Conservation (phyloP, 2,329 filamentous ascomycete genomes). For the Fonsecaea erecta region DNA sequence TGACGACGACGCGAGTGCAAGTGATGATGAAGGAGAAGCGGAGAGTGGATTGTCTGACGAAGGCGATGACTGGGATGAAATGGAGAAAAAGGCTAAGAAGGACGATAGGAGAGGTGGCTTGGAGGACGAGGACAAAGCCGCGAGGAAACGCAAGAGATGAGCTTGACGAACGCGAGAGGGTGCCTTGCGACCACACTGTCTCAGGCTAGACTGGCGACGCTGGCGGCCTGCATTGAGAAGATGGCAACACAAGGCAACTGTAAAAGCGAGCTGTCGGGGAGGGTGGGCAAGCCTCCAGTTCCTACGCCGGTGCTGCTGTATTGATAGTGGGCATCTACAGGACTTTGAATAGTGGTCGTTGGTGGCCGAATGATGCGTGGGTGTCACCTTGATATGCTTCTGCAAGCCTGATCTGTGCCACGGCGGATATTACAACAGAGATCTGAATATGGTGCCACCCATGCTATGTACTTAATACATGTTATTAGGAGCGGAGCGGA, state of each 20-base stretch:
- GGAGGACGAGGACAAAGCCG: conserved; percentile 46
- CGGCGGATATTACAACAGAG: not conserved
- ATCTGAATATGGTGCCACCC: too few species aligned
- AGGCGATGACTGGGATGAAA: conserved; percentile 41
- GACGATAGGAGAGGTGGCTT: conserved; percentile 45
- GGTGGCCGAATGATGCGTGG: not conserved
- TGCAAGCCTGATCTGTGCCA: not conserved
- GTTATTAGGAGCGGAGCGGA: not conserved
- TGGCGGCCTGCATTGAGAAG: not conserved
- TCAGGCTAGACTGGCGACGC: not conserved
- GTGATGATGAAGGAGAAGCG: conserved; percentile 55
- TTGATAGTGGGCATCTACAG: conserved; percentile 8
- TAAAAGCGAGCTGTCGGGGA: not conserved
- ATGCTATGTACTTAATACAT: not conserved
- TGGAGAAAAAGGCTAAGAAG: conserved; percentile 41
- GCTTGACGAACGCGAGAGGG: not conserved
- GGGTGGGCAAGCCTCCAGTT: not conserved
- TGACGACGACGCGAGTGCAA: conserved; percentile 83
- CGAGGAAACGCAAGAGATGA: conserved; percentile 51
- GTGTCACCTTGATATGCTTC: not conserved
- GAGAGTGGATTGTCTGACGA: conserved; percentile 43
- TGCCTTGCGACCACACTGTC: not conserved
- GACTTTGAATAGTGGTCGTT: not conserved
- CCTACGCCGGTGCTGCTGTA: not conserved
- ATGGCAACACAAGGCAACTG: not conserved